Evolutionary conservation across 2,329 filamentous ascomycete genomes (phyloP).

Genomic region (Penicillium brevicompactum): DNA sequence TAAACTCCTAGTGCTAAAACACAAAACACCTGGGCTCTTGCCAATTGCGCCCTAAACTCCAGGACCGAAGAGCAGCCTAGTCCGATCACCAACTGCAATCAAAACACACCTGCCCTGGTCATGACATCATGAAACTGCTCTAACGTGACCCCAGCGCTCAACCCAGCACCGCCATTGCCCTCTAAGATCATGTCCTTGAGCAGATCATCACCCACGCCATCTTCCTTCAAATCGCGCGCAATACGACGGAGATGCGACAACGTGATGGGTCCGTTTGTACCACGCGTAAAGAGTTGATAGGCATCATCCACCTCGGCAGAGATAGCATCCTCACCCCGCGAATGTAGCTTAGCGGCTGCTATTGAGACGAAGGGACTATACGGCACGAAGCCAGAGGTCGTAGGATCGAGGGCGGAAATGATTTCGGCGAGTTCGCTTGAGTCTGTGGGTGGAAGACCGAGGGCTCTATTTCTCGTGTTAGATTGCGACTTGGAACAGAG

Average conservation of each 20-base stretch:
- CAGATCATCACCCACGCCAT: conserved; percentile 73
- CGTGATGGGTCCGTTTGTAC: conserved; percentile 66
- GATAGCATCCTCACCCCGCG: conserved; percentile 53
- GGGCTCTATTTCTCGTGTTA: conserved; percentile 59
- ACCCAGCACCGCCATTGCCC: conserved; percentile 79
- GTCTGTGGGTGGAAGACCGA: conserved; percentile 70
- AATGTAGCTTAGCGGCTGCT: conserved; percentile 81
- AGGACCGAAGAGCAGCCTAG: not conserved
- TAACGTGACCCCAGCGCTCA: conserved; percentile 69
- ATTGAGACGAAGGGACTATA: conserved; percentile 85
- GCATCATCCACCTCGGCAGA: conserved; percentile 78
- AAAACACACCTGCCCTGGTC: conserved; percentile 80
- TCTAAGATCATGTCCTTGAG: conserved; percentile 93
- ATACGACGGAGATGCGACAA: conserved; percentile 76
- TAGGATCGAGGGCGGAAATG: conserved; percentile 78
- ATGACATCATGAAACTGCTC: conserved; percentile 87
- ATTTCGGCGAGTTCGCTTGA: conserved; percentile 74
- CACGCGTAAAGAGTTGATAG: conserved; percentile 74
- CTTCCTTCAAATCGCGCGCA: conserved; percentile 79
- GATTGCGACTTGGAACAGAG: not conserved
- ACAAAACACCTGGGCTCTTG: not conserved
- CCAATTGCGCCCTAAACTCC: not conserved
- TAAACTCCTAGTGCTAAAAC: no score
- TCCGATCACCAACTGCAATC: not conserved
- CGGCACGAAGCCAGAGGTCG: conserved; percentile 72